Percentiles rank a stretch among this genome's conserved stretches.
Evolutionary conservation across 768 basidiomycete genomes (phyloP).

Genomic region (Podaxis mareebaensis): DNA sequence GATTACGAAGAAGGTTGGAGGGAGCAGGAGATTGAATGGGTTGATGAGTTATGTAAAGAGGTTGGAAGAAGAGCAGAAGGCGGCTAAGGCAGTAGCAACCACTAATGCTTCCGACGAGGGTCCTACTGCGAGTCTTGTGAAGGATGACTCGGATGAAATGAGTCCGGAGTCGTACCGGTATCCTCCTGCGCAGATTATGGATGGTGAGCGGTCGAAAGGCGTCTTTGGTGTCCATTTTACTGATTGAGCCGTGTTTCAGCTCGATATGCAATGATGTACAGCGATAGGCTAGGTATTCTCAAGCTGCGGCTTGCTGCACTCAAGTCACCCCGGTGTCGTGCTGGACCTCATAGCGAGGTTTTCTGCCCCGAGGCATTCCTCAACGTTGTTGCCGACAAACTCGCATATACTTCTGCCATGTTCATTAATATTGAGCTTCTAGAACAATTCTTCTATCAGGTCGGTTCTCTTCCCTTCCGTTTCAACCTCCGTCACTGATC

Average conservation of each 20-base stretch:
- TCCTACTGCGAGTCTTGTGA: slow-evolving; percentile 27
- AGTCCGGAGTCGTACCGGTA: slow-evolving; percentile 82
- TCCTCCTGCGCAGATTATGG: slow-evolving; percentile 87
- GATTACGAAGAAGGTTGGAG: slow-evolving; percentile 87
- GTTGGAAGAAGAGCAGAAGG: slow-evolving; percentile 71
- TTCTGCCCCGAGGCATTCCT: slow-evolving; percentile 98
- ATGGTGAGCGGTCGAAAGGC: slow-evolving; percentile 60
- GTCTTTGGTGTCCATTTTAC: background rate
- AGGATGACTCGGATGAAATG: slow-evolving; percentile 38
- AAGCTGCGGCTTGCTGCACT: slow-evolving; percentile 86
- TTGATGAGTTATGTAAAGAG: slow-evolving; percentile 80
- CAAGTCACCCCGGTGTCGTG: slow-evolving; percentile 84
- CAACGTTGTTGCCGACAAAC: slow-evolving; percentile 94
- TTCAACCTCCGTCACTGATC: slow-evolving; percentile 2
- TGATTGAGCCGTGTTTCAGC: slow-evolving; percentile 46
- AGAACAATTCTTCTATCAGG: slow-evolving; percentile 99
- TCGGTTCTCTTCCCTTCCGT: slow-evolving; percentile 32
- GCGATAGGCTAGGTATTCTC: slow-evolving; percentile 76
- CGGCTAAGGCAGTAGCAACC: slow-evolving; percentile 48
- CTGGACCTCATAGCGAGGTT: slow-evolving; percentile 84
- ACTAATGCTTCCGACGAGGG: background rate
- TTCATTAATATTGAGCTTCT: slow-evolving; percentile 99
- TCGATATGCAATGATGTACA: slow-evolving; percentile 89
- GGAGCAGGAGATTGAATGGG: slow-evolving; percentile 72
- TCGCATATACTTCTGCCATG: slow-evolving; percentile 94